Base-by-base conservation (phyloP, 2,329 filamentous ascomycete genomes). In the Endoconidiophora laricicola region DNA sequence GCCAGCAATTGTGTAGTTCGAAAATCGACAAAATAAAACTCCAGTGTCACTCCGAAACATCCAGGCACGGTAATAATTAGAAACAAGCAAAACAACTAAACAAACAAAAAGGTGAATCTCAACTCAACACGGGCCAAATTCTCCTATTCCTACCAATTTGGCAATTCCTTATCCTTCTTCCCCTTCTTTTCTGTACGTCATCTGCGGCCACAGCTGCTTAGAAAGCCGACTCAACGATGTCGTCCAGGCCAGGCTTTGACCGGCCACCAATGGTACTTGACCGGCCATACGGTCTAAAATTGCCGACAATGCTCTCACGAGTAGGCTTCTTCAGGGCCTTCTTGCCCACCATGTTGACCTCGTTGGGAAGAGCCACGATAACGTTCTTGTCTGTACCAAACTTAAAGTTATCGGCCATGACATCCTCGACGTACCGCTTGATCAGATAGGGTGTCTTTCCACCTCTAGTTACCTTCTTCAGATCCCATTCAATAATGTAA, bases 351-450 rank as follows among this genome's bases (percentile, higher is more conserved):
- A 96, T 96, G 65, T 95, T 93, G 57, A 98, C 91, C 64, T 96
- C 88, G 61, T 98, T 94, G 2, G 91, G 88, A 55, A 98, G 69
- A 1, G 91, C 91, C 36, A 98, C 90, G 60, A 98, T 94, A 59
- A 98, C 86, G 60, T 95, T 95, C 76, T 94, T 94, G 65, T 98
- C 91, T 4, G 82, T 88, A 44, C 90, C 90, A 60, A 87, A 98
- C 60, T 91, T 87, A 78, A 98, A 98, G 63, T 98, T 94, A 63
- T 98, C 91, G 3, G 91, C 91, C 72, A 93, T 95, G 61, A 98
- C 87, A 55, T 94, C 83, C 60, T 98, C 91, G 1, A 79, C 75
- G 62, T 98, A 98, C 14, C 91, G 82, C 72, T 96, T 95, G 72
- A 98, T 96, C 58, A 81, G 84, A 68, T 98, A 98, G 0, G 90